Percentiles rank a stretch among this genome's conserved stretches.
phyloP scores from a whole-genome alignment of 192 early-diverging fungal genomes.

The Borealophlyctis nickersoniae region DNA sequence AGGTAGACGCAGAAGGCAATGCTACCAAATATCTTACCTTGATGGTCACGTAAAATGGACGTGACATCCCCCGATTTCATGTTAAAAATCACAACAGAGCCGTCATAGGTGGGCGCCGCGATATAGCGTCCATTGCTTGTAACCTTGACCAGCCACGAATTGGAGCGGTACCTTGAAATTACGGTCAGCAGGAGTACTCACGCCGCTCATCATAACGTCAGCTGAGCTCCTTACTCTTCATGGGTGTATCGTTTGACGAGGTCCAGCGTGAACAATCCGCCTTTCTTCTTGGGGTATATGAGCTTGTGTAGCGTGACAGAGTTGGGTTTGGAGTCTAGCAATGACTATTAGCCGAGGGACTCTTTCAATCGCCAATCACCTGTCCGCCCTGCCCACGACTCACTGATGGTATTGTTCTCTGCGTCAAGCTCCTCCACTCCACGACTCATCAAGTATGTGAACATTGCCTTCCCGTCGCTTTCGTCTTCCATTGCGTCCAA shows the following conservation, averaged over 20 bases:
- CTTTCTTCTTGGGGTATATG: slow-evolving; percentile 73
- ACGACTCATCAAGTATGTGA: slow-evolving; percentile 80
- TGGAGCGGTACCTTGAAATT: slow-evolving; percentile 69
- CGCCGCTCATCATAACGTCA: no score
- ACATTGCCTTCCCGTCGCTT: slow-evolving; percentile 40
- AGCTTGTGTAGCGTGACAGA: slow-evolving; percentile 83
- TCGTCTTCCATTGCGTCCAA: slow-evolving; percentile 24
- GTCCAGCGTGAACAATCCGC: slow-evolving; percentile 69
- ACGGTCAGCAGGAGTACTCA: neutral
- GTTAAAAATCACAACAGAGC: slow-evolving; percentile 82
- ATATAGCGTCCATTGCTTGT: slow-evolving; percentile 84
- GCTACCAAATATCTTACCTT: slow-evolving; percentile 27
- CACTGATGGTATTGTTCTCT: slow-evolving; percentile 71
- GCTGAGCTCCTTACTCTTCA: slow-evolving; percentile 60
- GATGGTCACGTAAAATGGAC: slow-evolving; percentile 80
- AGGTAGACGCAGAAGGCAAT: neutral
- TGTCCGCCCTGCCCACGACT: no score
- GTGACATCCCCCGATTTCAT: slow-evolving; percentile 72
- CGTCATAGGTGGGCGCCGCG: slow-evolving; percentile 85
- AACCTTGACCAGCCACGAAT: slow-evolving; percentile 94
- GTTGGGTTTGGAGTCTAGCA: slow-evolving; percentile 66
- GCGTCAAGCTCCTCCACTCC: slow-evolving; percentile 89
- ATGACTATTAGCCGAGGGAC: neutral
- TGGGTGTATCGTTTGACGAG: slow-evolving; percentile 75
- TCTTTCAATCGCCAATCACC: no score